Percentiles rank a stretch among this genome's conserved stretches.
Conservation (phyloP, 345 rosid species). For the Salix brachista region DNA sequence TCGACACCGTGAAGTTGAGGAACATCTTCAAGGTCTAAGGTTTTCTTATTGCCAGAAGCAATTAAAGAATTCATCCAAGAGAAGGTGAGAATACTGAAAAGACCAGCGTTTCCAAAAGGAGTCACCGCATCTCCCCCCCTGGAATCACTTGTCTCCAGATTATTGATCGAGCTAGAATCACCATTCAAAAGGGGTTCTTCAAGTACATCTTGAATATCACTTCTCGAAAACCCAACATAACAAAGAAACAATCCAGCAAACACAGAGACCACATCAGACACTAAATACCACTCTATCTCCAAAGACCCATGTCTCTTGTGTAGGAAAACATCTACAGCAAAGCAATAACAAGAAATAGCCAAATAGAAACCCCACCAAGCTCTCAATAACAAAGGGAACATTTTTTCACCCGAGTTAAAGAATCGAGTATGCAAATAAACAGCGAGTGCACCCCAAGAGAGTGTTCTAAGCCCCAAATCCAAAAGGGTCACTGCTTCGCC, state of each 20-base stretch:
- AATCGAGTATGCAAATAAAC: slow-evolving; percentile 29
- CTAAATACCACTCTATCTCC: slow-evolving; percentile 22
- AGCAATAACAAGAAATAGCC: slow-evolving; percentile 53
- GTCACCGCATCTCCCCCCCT: slow-evolving; percentile 23
- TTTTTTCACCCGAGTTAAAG: slow-evolving; percentile 25
- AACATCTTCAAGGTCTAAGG: slow-evolving; percentile 28
- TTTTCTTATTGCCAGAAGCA: slow-evolving; percentile 22
- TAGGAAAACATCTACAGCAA: slow-evolving; percentile 48
- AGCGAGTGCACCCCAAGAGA: slow-evolving; percentile 59
- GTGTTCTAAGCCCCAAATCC: slow-evolving; percentile 52
- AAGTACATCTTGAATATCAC: slow-evolving; percentile 28
- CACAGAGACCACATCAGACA: slow-evolving; percentile 50
- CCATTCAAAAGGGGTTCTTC: slow-evolving; percentile 42
- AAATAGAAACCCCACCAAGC: slow-evolving; percentile 68
- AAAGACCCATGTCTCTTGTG: slow-evolving; percentile 23
- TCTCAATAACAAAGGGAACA: slow-evolving; percentile 50
- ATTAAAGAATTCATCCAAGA: slow-evolving; percentile 20
- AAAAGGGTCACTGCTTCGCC: slow-evolving; percentile 42
- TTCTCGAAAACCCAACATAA: slow-evolving; percentile 42
- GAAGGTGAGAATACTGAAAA: slow-evolving; percentile 24
- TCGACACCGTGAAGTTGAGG: slow-evolving; percentile 22
- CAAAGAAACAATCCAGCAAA: slow-evolving; percentile 50
- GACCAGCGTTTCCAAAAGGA: slow-evolving; percentile 22
- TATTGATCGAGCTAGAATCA: background rate
- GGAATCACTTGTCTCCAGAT: slow-evolving; percentile 9